Evolutionary conservation across 257 asterid species (phyloP), one percentile per base, ranked within the genome.

Genomic region (Gynochthodes officinalis): DNA sequence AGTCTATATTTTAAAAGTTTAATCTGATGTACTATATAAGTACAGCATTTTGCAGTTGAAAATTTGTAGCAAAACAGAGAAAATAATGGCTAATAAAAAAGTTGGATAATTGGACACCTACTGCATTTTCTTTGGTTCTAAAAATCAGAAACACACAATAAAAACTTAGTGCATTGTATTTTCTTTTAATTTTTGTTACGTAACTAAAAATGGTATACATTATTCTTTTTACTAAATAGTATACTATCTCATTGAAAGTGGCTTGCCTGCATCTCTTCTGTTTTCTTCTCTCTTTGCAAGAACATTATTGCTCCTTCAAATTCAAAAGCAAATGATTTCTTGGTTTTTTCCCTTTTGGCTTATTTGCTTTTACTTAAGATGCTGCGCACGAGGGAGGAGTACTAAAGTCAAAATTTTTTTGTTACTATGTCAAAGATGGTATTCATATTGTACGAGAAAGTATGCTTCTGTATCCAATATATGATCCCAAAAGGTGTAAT

Each of bases 321-420:
- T 49, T 50, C 35, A 64, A 64, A 52, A 39, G 58, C 70, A 50
- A 37, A 7, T 11, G 4, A 2, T 27, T 52, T n/a, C 53, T 73
- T n/a, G n/a, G 72, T 66, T 35, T 40, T 54, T 66, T 30, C 42
- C 39, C 49, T 65, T 30, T 54, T 65, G 73, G 48, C 44, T 54
- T 54, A 33, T 53, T 39, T 64, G 30, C 50, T 23, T n/a, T 67
- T 57, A 21, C 9, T 30, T 48, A 30, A 60, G 59, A 74, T 74
- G 50, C 73, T 54, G 33, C 60, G 18, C 60, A 62, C 53, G 50
- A 23, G 67, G 27, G 16, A 39, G 3, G 32, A n/a, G 49, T 10
- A 63, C 53, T 11, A 40, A 53, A 53, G 73, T 69, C 64, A 35
- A 15, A 33, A 58, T 25, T 52, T 40, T 35, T 57, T 53, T n/a